Evolutionary conservation across 1,139 yeast genomes (phyloP).

Genomic region (Suhomyces choctaworum): DNA sequence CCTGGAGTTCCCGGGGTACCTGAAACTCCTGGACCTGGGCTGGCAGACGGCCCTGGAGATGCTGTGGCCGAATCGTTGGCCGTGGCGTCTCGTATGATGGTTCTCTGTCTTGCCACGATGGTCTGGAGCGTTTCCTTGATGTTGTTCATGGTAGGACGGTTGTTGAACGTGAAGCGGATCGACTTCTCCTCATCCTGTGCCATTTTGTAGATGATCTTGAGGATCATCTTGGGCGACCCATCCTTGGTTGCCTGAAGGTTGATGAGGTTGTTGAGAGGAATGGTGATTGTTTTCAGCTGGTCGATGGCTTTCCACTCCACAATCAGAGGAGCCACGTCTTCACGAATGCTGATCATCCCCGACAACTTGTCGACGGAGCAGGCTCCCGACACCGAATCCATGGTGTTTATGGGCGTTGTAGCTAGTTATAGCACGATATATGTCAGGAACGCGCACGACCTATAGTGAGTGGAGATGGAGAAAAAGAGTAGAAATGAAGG

Average conservation of each 20-base stretch:
- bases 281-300: constrained; percentile 47
- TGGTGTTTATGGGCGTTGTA: too few species aligned
- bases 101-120: constrained; percentile 66
- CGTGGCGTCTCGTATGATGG: constrained; percentile 36
- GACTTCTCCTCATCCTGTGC: constrained; percentile 44
- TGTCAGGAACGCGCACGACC: too few species aligned
- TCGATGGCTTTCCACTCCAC: constrained; percentile 75
- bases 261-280: constrained; percentile 54
- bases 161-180: constrained; percentile 62
- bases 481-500: too few species aligned
- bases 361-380: constrained; percentile 66
- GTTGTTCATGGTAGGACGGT: constrained; percentile 73
- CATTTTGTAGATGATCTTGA: constrained; percentile 53
- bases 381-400: constrained; percentile 56
- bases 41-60: constrained; percentile 13
- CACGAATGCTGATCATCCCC: constrained; percentile 66
- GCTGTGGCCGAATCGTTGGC: neutral
- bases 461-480: too few species aligned
- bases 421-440: too few species aligned
- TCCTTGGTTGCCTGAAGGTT: constrained; percentile 77
- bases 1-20: constrained; percentile 11
- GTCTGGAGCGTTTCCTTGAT: constrained; percentile 71
- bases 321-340: constrained; percentile 64
- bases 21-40: constrained; percentile 1
- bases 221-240: constrained; percentile 64